phyloP scores from a whole-genome alignment of 108 stramenopile species.

The Skeletonema menzelii region DNA sequence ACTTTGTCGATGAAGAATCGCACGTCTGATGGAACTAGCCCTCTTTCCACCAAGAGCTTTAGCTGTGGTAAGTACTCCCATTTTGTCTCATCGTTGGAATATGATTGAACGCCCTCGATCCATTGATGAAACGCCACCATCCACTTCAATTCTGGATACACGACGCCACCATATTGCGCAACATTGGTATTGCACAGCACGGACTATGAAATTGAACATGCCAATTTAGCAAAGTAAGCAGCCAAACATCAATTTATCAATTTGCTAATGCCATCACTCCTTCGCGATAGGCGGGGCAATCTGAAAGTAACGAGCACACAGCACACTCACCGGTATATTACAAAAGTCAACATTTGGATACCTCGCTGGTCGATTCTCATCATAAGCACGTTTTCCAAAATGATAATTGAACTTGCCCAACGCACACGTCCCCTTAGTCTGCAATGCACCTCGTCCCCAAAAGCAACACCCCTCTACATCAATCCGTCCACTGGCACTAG shows the following conservation, averaged over 20 bases:
- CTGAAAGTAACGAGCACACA: no score
- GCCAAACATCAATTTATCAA: background rate
- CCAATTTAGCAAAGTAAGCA: background rate
- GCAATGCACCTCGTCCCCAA: conserved; percentile 48
- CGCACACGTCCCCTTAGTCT: conserved; percentile 40
- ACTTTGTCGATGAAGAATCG: conserved; percentile 29
- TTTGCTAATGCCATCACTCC: no score
- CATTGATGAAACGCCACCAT: conserved; percentile 35
- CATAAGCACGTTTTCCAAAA: conserved; percentile 34
- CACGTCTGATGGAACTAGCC: conserved; percentile 3
- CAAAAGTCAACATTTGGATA: conserved; percentile 46
- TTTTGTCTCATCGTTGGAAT: conserved; percentile 14
- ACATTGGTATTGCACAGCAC: conserved; percentile 18
- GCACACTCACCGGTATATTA: conserved; percentile 5
- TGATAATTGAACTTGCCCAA: conserved; percentile 41
- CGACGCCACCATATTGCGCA: conserved; percentile 16
- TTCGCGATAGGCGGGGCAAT: no score
- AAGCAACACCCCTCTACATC: conserved; percentile 51
- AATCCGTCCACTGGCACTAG: conserved; percentile 22
- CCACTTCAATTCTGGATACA: conserved; percentile 32
- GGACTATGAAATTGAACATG: background rate
- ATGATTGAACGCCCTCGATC: conserved; percentile 29
- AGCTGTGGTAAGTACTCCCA: conserved; percentile 37
- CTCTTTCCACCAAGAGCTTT: background rate
- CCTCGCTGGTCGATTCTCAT: conserved; percentile 24